Conservation (phyloP, 768 basidiomycete genomes). For the Leccinum disarticulatum region DNA sequence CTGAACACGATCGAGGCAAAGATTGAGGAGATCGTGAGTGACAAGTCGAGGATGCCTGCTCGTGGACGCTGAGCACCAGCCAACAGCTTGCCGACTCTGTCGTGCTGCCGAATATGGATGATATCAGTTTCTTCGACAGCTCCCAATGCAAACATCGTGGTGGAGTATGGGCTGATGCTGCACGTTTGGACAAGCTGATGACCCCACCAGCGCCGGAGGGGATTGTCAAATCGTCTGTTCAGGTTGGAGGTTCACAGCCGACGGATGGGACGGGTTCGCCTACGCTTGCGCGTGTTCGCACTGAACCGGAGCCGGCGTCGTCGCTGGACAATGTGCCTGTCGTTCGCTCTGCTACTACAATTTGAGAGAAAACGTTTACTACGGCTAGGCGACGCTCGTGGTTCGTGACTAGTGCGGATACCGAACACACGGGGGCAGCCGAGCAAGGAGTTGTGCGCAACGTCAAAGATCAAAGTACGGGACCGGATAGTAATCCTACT, state of each 20-base stretch:
- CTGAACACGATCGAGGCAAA: slow-evolving; percentile 85
- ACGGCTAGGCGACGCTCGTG: slow-evolving; percentile 50
- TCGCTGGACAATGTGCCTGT: slow-evolving; percentile 21
- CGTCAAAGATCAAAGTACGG: slow-evolving; percentile 30
- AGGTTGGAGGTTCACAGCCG: slow-evolving; percentile 29
- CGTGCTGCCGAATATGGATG: slow-evolving; percentile 97
- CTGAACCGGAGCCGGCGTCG: slow-evolving; percentile 35
- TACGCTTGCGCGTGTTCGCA: slow-evolving; percentile 24
- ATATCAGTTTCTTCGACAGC: slow-evolving; percentile 94
- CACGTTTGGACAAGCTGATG: slow-evolving; percentile 39
- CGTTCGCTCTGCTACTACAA: slow-evolving; percentile 24
- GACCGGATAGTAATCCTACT: slow-evolving; percentile 37
- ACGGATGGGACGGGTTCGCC: slow-evolving; percentile 35
- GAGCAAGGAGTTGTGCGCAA: slow-evolving; percentile 22
- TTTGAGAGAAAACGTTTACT: slow-evolving; percentile 26
- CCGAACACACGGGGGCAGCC: slow-evolving; percentile 32
- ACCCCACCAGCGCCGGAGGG: slow-evolving; percentile 9
- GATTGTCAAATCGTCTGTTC: slow-evolving; percentile 2
- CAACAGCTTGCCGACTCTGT: slow-evolving; percentile 94
- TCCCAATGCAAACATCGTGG: slow-evolving; percentile 63
- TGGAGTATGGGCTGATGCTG: slow-evolving; percentile 86
- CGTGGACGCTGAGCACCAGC: slow-evolving; percentile 67
- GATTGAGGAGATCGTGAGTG: slow-evolving; percentile 80
- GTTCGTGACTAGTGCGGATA: slow-evolving; percentile 50
- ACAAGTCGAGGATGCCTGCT: not conserved